These are phyloP conservation scores for Aureobasidium sp. DNA, from an alignment of 2,329 filamentous ascomycete species.

Conservation along the genomic window DNA sequence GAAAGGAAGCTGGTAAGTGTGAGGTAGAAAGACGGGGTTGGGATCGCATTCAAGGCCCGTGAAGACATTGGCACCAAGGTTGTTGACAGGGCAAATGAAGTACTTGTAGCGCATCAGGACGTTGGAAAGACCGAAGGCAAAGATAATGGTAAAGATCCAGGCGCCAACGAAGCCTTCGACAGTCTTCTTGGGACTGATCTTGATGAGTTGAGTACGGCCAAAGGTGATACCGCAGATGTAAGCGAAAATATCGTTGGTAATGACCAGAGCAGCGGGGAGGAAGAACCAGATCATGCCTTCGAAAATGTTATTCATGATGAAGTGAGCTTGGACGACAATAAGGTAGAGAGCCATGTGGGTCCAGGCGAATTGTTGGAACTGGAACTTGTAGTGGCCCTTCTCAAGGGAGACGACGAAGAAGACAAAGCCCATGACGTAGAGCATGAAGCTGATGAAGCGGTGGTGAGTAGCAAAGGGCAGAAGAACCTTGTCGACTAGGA, in stretches of 20 bases:
- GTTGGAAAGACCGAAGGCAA: slow-evolving; percentile 74
- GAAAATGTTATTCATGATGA: slow-evolving; percentile 99
- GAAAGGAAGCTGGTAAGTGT: slow-evolving; percentile 61
- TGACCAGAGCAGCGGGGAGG: slow-evolving; percentile 86
- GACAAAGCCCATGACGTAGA: slow-evolving; percentile 97
- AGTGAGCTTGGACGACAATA: slow-evolving; percentile 96
- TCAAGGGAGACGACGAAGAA: slow-evolving; percentile 95
- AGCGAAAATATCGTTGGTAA: slow-evolving; percentile 97
- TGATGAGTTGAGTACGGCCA: slow-evolving; percentile 92
- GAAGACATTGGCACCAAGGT: slow-evolving; percentile 88
- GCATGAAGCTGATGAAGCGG: slow-evolving; percentile 95
- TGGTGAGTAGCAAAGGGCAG: slow-evolving; percentile 94
- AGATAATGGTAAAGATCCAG: slow-evolving; percentile 90
- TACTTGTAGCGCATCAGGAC: slow-evolving; percentile 86
- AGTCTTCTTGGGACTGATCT: slow-evolving; percentile 97
- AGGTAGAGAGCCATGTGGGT: slow-evolving; percentile 98
- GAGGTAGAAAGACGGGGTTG: slow-evolving; percentile 84
- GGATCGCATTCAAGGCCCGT: slow-evolving; percentile 83
- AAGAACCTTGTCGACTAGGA: slow-evolving; percentile 87
- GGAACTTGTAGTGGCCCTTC: slow-evolving; percentile 94
- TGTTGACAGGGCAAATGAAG: slow-evolving; percentile 96
- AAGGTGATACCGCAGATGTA: slow-evolving; percentile 98
- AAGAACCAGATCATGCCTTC: slow-evolving; percentile 99
- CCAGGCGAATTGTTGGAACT: slow-evolving; percentile 99
- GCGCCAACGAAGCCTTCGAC: slow-evolving; percentile 95